Evolutionary conservation across 164 flowering plant genomes (phyloP), one percentile per base, ranked within the genome.

Genomic region (Vitis riparia): DNA sequence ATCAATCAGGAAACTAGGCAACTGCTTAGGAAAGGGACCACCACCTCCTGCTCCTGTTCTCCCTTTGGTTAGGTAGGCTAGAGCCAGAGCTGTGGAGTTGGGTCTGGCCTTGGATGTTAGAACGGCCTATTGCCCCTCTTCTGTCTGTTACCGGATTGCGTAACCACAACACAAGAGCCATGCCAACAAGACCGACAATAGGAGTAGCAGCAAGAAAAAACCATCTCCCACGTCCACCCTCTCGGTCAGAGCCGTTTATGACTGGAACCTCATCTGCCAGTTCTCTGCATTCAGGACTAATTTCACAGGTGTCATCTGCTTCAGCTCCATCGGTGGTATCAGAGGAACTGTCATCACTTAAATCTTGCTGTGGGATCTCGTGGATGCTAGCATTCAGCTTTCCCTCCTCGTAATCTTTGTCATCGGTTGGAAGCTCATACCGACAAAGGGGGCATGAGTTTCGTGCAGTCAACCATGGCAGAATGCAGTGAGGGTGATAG

Each of bases 371-470:
- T 62, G 73, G 79, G 37, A 73, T 72, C 47, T 67, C 84, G 47
- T 71, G 74, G 57, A 69, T 60, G 30, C 19, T 62, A 50, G 16
- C 37, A 64, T 69, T 73, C 30, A 14, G 82, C 73, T 85, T 89
- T 58, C 81, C 82, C 61, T 81, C 87, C 69, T 89, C 97, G 61
- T 89, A 90, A 60, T 88, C 91, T 62, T 67, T 74, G 80, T 91
- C 93, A 80, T 94, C 97, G 30, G 97, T 92, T 17, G 97, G 98
- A 75, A 94, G 93, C 78, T 94, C 97, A 71, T 78, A 88, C 3
- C 98, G 87, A 76, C 97, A 92, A 62, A 94, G 84, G 15, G 98
- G 98, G 76, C 98, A 94, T 9, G 98, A 88, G 71, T 91, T 94
- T 55, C 97, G 84, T n/a, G 89, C 69, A 72, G 70, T 81, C 77